Evolutionary conservation across 2,329 filamentous ascomycete genomes (phyloP), one percentile per base, ranked within the genome.

Genomic region (Grosmannia huntii): DNA sequence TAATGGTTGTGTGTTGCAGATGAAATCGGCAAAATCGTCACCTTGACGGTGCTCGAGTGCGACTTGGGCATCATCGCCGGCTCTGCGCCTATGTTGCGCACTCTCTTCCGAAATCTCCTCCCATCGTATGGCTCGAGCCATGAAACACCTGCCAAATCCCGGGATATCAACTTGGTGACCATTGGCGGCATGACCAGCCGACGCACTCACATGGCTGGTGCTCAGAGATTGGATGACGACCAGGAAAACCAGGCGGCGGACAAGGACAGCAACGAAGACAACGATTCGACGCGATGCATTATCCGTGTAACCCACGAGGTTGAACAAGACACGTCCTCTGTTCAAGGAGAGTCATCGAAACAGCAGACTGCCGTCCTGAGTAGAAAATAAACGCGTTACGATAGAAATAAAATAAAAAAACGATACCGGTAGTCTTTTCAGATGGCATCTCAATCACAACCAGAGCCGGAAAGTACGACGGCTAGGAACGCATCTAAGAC

Each of bases 1-100:
- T 19, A 53, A 53, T 27, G 27, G 4, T 27, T 27, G 3, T 6
- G 46, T 5, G 36, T 38, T 51, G 5, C 16, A 62, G 61, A 58
- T 46, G 14, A 58, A 44, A 60, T 52, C 14, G 69, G 73, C 31
- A 70, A 76, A 62, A 70, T 81, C 1, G 77, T 75, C 14, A 72
- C 77, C 58, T 76, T 75, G 75, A 71, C 71, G 4, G 69, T 73
- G 1, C 62, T 68, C 57, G 72, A 71, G 59, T 67, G 65, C 61
- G 72, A 73, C 59, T 62, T 69, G 1, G 72, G 70, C 21, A 70
- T 73, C 49, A 65, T 73, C 3, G 71, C 70, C 5, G 71, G 67
- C 0, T 71, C 67, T 55, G 50, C 57, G 21, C 58, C 58, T 5
- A 59, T 53, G 58, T 54, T 59, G 14, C 57, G 57, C 4, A 27